Evolutionary conservation across 805 yeast genomes (phyloP).

Genomic region (Kodamaea hsintzibuensis): DNA sequence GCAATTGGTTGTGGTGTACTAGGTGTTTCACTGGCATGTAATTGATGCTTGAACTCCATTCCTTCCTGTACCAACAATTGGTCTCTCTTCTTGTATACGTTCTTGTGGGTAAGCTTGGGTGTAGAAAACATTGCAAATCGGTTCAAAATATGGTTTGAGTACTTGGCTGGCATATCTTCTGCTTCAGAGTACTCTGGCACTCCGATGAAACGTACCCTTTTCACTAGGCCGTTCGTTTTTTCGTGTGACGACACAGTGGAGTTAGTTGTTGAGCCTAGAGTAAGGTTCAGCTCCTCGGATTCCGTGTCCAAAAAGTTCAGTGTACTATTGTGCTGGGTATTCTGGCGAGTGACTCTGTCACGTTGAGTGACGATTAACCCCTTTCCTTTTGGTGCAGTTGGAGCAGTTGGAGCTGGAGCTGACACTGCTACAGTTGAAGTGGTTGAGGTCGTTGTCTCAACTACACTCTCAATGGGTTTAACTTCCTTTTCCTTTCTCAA

Average conservation of each 20-base stretch:
- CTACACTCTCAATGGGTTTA: background rate
- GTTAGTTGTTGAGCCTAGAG: slow-evolving; percentile 4
- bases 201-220: slow-evolving; percentile 53
- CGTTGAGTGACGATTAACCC: slow-evolving; percentile 11
- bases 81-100: slow-evolving; percentile 33
- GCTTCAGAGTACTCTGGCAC: slow-evolving; percentile 52
- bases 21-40: slow-evolving; percentile 10
- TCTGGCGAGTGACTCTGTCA: slow-evolving; percentile 28
- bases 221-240: slow-evolving; percentile 16
- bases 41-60: slow-evolving; percentile 27
- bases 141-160: slow-evolving; percentile 35
- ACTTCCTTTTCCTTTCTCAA: slow-evolving; percentile 12
- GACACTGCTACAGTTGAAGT: background rate
- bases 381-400: background rate
- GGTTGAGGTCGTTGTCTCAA: background rate
- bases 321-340: slow-evolving; percentile 32
- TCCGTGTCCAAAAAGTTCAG: slow-evolving; percentile 7
- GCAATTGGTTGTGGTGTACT: background rate
- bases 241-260: slow-evolving; percentile 10
- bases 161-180: slow-evolving; percentile 55
- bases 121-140: slow-evolving; percentile 37
- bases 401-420: background rate
- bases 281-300: slow-evolving; percentile 8
- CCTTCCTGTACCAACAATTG: slow-evolving; percentile 41
- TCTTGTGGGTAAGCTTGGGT: slow-evolving; percentile 11